A percentile compares a stretch with the other conserved stretches of the same genome.
Conservation (phyloP, 106 monocot genomes). For the Dioscorea alata region DNA sequence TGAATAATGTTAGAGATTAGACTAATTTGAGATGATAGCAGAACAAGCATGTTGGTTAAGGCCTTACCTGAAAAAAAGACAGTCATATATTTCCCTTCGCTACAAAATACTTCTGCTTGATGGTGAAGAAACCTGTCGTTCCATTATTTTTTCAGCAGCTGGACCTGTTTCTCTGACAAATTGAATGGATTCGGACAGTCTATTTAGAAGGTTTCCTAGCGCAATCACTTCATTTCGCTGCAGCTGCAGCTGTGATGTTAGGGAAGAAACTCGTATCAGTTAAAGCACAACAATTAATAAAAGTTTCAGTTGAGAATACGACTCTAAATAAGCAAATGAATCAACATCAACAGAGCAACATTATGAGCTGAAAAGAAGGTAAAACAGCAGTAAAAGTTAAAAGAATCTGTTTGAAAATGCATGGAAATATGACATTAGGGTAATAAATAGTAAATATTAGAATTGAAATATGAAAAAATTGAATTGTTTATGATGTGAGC, state of each 20-base stretch:
- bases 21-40: no score
- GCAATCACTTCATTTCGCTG: conserved; percentile 97
- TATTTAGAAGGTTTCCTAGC: conserved; percentile 77
- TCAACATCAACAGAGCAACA: background rate
- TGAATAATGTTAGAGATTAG: no score
- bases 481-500: no score
- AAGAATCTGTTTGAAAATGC: background rate
- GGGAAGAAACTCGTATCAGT: background rate
- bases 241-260: conserved; percentile 58
- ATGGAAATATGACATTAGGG: no score
- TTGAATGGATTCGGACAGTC: conserved; percentile 84
- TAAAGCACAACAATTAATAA: background rate
- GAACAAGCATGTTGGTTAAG: no score
- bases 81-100: background rate
- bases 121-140: conserved; percentile 18
- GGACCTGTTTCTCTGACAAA: conserved; percentile 64
- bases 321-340: background rate
- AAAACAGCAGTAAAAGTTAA: background rate
- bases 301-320: background rate
- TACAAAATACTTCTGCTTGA: conserved; percentile 8
- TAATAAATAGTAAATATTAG: no score
- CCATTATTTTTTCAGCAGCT: conserved; percentile 36
- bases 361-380: background rate
- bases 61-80: no score
- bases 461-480: no score